Base-by-base conservation (phyloP, 805 yeast species). In the Danielia reshetovae region DNA sequence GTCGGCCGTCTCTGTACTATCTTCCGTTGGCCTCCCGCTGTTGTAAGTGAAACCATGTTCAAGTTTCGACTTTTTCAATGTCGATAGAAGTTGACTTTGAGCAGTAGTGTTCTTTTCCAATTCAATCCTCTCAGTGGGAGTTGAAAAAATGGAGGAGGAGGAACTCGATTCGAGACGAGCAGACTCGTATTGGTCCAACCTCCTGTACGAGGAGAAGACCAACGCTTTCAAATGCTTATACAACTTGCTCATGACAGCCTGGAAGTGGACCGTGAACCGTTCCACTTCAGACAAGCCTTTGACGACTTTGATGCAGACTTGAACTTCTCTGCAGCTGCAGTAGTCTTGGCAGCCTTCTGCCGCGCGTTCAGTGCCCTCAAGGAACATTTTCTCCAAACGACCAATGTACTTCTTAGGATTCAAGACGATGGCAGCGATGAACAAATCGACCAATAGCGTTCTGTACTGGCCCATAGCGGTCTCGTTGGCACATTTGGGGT, bases 361-460 rank as follows among this genome's bases (percentile, higher is more conserved):
- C 4, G 9, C 34, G 31, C 52, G 55, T 9, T 51, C 55, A 24
- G 40, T 46, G 17, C 44, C 35, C 13, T 51, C 52, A 23, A 46
- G 39, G 29, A 56, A 60, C 22, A 43, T 51, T 4, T 41, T 36
- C 13, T 55, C 37, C 18, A 67, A 43, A 1, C 49, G 26, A 11
- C 51, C 48, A 9, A 47, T 35, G 43, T 65, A 65, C 33, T 45
- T 52, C 5, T 52, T 54, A 1, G 70, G 66, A 30, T 59, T 54
- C 24, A 65, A 40, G 42, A 58, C 47, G 5, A 62, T 52, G 5
- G 72, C 70, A 5, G 66, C 60, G 1, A 60, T 51, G 36, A 48
- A 61, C 25, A 60, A 58, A 29, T 60, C 55, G 2, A 59, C 50
- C 6, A 48, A 18, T 12, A 61, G 43, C 14, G 45, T 42, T 22